phyloP scores from a whole-genome alignment of 2,329 filamentous ascomycete species.

The Aspergillus novoparasiticus region DNA sequence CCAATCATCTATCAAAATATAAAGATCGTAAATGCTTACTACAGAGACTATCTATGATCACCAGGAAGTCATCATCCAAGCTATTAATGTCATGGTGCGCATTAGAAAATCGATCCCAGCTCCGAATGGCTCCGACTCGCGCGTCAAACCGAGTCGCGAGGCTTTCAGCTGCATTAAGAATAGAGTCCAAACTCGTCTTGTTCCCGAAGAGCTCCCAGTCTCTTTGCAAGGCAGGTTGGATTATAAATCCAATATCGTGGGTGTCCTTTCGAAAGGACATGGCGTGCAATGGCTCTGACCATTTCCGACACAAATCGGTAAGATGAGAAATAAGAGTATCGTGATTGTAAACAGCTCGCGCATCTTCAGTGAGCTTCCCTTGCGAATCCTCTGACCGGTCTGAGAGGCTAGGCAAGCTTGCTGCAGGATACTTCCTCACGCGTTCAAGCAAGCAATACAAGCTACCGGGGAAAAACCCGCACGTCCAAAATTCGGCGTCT shows the following conservation, averaged over 20 bases:
- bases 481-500: not conserved
- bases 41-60: slow-evolving; percentile 49
- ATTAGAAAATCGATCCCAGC: slow-evolving; percentile 25
- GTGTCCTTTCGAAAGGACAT: slow-evolving; percentile 49
- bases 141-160: slow-evolving; percentile 39
- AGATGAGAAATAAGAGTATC: not conserved
- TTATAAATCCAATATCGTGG: slow-evolving; percentile 58
- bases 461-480: not conserved
- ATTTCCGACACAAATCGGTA: slow-evolving; percentile 11
- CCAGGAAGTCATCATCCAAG: slow-evolving; percentile 40
- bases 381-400: not conserved
- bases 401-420: not conserved
- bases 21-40: not conserved
- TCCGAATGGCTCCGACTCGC: slow-evolving; percentile 45
- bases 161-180: slow-evolving; percentile 19
- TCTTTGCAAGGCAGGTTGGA: slow-evolving; percentile 50
- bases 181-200: slow-evolving; percentile 13
- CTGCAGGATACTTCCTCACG: not conserved
- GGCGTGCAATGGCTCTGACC: slow-evolving; percentile 20
- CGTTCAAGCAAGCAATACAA: not conserved
- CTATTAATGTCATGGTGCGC: slow-evolving; percentile 29
- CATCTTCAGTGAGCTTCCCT: not conserved
- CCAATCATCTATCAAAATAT: accelerated
- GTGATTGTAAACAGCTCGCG: not conserved
- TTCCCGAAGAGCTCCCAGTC: slow-evolving; percentile 51